phyloP scores from a whole-genome alignment of 2,329 filamentous ascomycete genomes.

The Apiospora pterosperma region DNA sequence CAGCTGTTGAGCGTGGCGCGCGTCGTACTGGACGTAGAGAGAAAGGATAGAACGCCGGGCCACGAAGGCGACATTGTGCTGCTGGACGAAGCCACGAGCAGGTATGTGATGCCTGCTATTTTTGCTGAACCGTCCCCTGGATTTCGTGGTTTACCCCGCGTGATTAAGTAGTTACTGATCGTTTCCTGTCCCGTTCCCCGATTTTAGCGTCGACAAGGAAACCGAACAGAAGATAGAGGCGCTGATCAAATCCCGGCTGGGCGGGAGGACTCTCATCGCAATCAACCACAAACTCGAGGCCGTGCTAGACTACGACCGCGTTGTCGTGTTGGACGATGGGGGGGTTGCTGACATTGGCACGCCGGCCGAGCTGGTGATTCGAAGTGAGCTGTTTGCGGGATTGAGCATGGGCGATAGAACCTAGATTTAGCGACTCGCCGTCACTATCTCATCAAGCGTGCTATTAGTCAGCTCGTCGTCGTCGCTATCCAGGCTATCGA shows the following conservation, averaged over 20 bases:
- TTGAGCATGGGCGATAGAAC: too few relatives aligned
- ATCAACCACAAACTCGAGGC: conserved; percentile 13
- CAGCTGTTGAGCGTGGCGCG: conserved; percentile 40
- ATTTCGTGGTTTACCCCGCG: not conserved
- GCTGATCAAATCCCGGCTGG: conserved; percentile 10
- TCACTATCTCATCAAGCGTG: too few relatives aligned
- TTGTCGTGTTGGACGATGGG: conserved; percentile 13
- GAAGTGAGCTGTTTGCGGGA: too few relatives aligned
- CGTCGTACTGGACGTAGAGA: conserved; percentile 61
- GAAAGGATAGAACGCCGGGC: conserved; percentile 32
- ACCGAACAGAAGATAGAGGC: conserved; percentile 13
- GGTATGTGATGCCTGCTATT: conserved; percentile 6
- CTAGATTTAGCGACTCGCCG: too few relatives aligned
- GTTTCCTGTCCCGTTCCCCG: not conserved
- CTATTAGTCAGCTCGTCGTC: too few relatives aligned
- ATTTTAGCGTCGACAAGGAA: conserved; percentile 10
- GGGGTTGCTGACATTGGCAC: conserved; percentile 9
- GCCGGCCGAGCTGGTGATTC: conserved; percentile 7
- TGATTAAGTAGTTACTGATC: not conserved
- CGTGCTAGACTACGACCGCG: conserved; percentile 12
- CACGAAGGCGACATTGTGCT: conserved; percentile 59
- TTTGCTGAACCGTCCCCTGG: not conserved
- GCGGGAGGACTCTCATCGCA: conserved; percentile 13
- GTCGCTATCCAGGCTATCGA: too few relatives aligned
- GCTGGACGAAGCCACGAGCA: conserved; percentile 37